Conservation (phyloP, 2,329 filamentous ascomycete species). For the Metarhizium robertsii region DNA sequence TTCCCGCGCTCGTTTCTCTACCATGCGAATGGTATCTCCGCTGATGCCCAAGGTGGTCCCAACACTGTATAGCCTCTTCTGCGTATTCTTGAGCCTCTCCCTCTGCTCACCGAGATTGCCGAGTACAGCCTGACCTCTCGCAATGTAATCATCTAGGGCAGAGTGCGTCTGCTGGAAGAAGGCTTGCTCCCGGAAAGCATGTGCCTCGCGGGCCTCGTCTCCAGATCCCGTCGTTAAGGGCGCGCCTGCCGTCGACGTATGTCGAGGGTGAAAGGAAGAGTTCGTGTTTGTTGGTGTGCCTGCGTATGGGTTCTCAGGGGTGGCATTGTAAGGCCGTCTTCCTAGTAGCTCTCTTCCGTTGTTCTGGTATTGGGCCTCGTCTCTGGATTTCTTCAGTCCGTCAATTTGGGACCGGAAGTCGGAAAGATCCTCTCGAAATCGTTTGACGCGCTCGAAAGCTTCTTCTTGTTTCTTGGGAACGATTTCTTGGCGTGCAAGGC, state of each 20-base stretch:
- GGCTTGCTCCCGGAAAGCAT: constrained; percentile 79
- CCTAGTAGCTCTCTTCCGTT: constrained; percentile 79
- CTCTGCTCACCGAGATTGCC: constrained; percentile 82
- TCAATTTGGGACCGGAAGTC: constrained; percentile 75
- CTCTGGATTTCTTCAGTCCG: constrained; percentile 63
- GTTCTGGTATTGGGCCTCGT: constrained; percentile 57
- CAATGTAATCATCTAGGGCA: constrained; percentile 89
- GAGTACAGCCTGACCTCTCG: constrained; percentile 80
- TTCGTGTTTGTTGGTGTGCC: constrained; percentile 31
- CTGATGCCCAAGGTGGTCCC: constrained; percentile 90
- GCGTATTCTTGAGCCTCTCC: constrained; percentile 91
- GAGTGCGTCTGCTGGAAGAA: constrained; percentile 77
- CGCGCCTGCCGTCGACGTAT: constrained; percentile 26
- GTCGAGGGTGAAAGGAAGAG: constrained; percentile 31
- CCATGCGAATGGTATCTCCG: constrained; percentile 94
- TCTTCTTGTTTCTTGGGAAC: constrained; percentile 89
- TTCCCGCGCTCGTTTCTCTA: constrained; percentile 82
- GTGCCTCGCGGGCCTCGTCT: constrained; percentile 65
- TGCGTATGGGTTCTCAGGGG: constrained; percentile 89
- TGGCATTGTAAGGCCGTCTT: constrained; percentile 67
- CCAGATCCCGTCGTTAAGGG: constrained; percentile 33
- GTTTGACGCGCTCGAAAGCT: constrained; percentile 74
- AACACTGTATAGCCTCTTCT: constrained; percentile 81
- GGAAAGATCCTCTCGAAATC: constrained; percentile 72
- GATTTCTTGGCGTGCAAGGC: constrained; percentile 77